Conservation (phyloP, 1,139 yeast genomes). For the Magnusiomyces ingens region DNA sequence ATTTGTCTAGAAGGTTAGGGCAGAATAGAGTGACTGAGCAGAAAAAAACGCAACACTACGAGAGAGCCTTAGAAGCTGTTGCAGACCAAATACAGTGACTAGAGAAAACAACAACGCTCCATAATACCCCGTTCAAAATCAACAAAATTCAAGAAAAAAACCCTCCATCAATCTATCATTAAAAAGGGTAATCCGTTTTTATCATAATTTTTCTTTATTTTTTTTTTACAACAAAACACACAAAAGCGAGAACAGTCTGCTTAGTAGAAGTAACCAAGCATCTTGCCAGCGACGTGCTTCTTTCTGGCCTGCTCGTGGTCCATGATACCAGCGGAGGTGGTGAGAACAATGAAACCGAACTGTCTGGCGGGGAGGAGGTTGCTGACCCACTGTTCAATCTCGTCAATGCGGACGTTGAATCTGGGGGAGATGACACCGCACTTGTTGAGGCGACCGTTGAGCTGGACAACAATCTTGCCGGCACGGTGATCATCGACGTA, state of each 20-base stretch:
- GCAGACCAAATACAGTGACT: too few relatives aligned
- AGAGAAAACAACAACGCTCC: too few relatives aligned
- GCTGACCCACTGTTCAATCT: slow-evolving; percentile 96
- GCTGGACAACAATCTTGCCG: slow-evolving; percentile 93
- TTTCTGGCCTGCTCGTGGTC: slow-evolving; percentile 99
- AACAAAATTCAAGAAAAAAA: too few relatives aligned
- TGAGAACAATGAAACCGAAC: slow-evolving; percentile 92
- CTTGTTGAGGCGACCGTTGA: slow-evolving; percentile 97
- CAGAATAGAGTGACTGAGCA: too few relatives aligned
- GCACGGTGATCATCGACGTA: slow-evolving; percentile 99
- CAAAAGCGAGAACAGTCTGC: slow-evolving; percentile 2
- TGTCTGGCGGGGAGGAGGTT: slow-evolving; percentile 98
- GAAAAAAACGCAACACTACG: too few relatives aligned
- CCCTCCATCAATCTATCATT: too few relatives aligned
- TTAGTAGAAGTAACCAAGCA: slow-evolving; percentile 92
- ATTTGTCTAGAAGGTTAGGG: too few relatives aligned
- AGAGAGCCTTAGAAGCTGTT: too few relatives aligned
- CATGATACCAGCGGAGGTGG: slow-evolving; percentile 99
- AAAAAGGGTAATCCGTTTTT: not conserved
- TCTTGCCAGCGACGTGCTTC: slow-evolving; percentile 98
- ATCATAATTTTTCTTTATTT: not conserved
- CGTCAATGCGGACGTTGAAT: slow-evolving; percentile 89
- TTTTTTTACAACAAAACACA: slow-evolving; percentile 3
- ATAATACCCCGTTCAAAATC: too few relatives aligned
- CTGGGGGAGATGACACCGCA: slow-evolving; percentile 98